A percentile compares a stretch with the other conserved stretches of the same genome.
These are phyloP conservation scores for Lathyrus tuberosus DNA, from an alignment of 306 rosid species.

Conservation along the genomic window DNA sequence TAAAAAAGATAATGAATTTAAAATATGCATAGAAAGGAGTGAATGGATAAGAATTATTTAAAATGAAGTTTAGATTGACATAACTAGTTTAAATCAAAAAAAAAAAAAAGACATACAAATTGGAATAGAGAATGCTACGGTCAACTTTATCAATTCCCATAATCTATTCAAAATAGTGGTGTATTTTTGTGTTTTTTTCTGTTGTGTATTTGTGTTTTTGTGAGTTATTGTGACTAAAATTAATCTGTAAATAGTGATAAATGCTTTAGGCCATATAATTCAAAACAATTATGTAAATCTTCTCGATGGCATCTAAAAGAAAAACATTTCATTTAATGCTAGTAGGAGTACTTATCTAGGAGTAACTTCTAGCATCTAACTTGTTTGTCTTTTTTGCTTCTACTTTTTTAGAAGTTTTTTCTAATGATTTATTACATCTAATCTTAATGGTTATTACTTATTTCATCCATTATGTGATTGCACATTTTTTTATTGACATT, in stretches of 20 bases:
- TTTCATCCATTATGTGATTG: not conserved
- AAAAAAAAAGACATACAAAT: not conserved
- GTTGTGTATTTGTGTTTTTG: too few species aligned
- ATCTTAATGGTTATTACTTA: not conserved
- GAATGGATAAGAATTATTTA: too few species aligned
- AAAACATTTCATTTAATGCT: slow-evolving; percentile 4
- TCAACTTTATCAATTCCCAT: too few species aligned
- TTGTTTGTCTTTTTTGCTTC: too few species aligned
- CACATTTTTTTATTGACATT: not conserved
- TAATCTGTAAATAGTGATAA: slow-evolving; percentile 4
- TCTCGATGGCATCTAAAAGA: not conserved
- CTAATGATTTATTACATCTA: not conserved
- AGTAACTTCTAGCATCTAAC: too few species aligned
- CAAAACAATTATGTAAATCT: not conserved
- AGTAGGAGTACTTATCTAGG: not conserved
- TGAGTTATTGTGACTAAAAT: not conserved
- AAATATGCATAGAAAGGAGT: too few species aligned
- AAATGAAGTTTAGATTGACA: too few species aligned
- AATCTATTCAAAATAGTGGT: too few species aligned
- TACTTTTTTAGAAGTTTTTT: not conserved
- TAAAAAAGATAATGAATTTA: too few species aligned
- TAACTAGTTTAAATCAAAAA: too few species aligned
- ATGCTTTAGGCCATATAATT: slow-evolving; percentile 5
- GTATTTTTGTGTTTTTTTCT: too few species aligned
- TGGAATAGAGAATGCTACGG: too few species aligned